phyloP scores from a whole-genome alignment of 2,329 filamentous ascomycete species.

The Alternaria tenuissima region DNA sequence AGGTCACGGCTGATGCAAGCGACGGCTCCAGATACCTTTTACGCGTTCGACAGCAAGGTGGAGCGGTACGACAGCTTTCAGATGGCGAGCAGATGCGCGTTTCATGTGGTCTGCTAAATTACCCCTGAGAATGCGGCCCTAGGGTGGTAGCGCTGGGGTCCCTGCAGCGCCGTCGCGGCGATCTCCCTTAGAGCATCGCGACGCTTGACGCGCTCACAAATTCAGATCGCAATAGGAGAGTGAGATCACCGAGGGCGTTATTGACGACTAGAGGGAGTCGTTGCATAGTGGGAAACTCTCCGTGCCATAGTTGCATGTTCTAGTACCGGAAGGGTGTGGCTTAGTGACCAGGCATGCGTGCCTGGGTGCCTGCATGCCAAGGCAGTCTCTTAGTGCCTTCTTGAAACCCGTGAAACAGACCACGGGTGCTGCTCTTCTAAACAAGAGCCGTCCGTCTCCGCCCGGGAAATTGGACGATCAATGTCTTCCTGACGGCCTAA shows the following conservation, averaged over 20 bases:
- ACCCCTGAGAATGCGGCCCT: conserved; percentile 29
- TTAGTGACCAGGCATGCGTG: conserved; percentile 18
- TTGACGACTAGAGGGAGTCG: conserved; percentile 17
- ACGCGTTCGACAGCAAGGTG: conserved; percentile 15
- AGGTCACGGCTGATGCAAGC: conserved; percentile 22
- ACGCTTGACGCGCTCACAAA: conserved; percentile 13
- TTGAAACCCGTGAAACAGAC: conserved; percentile 32
- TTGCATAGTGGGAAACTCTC: conserved; percentile 30
- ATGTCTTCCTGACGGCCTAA: conserved; percentile 50
- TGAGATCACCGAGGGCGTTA: background rate
- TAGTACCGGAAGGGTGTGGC: conserved; percentile 38
- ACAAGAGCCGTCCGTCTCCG: conserved; percentile 50
- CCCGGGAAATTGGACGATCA: conserved; percentile 53
- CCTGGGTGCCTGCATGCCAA: conserved; percentile 49
- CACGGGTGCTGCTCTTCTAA: conserved; percentile 39
- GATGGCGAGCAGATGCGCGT: conserved; percentile 32
- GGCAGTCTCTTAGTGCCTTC: conserved; percentile 35
- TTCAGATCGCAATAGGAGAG: background rate
- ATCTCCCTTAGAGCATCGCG: conserved; percentile 34
- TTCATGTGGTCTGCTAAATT: conserved; percentile 37
- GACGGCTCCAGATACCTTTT: conserved; percentile 36
- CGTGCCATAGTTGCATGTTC: conserved; percentile 42
- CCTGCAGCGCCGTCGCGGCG: conserved; percentile 41
- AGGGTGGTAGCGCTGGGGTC: conserved; percentile 27
- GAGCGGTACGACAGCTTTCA: conserved; percentile 10